phyloP scores from a whole-genome alignment of 208 protist species.

The Lotmaria passim region DNA sequence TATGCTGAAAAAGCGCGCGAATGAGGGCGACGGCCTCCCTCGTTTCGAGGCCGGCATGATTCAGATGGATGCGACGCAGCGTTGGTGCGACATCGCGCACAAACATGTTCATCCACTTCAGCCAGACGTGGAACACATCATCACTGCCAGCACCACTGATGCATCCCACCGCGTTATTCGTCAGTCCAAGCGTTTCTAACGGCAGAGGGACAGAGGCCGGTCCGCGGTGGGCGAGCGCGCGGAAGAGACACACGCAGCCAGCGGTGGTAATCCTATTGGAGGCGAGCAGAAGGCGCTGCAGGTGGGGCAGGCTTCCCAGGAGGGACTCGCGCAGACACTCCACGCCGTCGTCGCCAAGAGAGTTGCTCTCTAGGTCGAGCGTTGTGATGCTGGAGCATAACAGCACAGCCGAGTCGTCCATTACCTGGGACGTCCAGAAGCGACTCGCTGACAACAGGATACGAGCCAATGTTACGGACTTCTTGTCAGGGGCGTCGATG shows the following conservation, averaged over 20 bases:
- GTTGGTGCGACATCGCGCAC: neutral
- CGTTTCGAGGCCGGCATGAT: constrained; percentile 36
- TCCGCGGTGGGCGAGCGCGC: neutral
- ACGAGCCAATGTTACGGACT: neutral
- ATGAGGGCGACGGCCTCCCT: constrained; percentile 24
- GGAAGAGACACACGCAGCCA: constrained; percentile 11
- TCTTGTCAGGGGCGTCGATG: neutral
- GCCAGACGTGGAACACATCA: neutral
- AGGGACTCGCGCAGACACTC: constrained; percentile 19
- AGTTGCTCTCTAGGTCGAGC: constrained; percentile 47
- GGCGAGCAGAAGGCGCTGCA: constrained; percentile 37
- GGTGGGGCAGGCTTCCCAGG: constrained; percentile 10
- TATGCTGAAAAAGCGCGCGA: constrained; percentile 11
- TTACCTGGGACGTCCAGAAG: constrained; percentile 4
- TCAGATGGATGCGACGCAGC: constrained; percentile 46
- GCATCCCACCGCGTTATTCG: constrained; percentile 43
- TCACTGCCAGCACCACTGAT: neutral
- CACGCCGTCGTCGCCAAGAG: constrained; percentile 32
- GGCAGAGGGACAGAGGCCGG: neutral
- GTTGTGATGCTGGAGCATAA: constrained; percentile 19
- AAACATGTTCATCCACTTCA: constrained; percentile 17
- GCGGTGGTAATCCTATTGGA: constrained; percentile 22
- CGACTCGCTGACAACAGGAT: constrained; percentile 10
- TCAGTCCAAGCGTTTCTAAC: constrained; percentile 41
- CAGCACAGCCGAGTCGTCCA: neutral